Conservation (phyloP, 495 filamentous ascomycete species). For the Penicillium pulvis region DNA sequence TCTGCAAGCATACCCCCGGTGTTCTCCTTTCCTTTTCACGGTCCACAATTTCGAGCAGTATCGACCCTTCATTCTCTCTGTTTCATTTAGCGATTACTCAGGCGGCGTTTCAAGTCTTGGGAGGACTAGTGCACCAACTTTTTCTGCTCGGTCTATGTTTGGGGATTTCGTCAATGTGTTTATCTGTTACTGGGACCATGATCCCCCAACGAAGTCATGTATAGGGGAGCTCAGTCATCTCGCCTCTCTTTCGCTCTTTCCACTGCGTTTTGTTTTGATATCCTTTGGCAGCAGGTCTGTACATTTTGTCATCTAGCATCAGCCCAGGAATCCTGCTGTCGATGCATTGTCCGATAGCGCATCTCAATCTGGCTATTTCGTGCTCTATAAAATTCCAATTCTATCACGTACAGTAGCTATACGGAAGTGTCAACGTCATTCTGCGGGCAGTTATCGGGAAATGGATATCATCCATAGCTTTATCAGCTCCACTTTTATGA, state of each 20-base stretch:
- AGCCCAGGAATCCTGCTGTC: conserved; percentile 4
- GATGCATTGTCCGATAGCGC: conserved; percentile 10
- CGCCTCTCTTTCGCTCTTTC: conserved; percentile 12
- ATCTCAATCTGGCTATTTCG: conserved; percentile 3
- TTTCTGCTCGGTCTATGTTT: conserved; percentile 9
- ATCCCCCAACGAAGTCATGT: conserved; percentile 20
- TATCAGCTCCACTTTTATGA: conserved; percentile 11
- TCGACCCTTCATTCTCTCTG: conserved; percentile 2
- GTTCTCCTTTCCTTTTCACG: background rate
- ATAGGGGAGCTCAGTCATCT: conserved; percentile 10
- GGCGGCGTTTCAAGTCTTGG: conserved; percentile 28
- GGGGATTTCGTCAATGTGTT: conserved; percentile 1
- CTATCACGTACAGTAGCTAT: background rate
- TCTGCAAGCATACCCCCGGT: conserved; percentile 22
- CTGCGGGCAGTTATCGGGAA: conserved; percentile 1
- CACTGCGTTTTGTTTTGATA: conserved; percentile 12
- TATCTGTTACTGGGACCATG: conserved; percentile 2
- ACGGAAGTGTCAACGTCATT: conserved; percentile 6
- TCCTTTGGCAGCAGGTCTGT: conserved; percentile 23
- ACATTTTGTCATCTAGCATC: conserved; percentile 26
- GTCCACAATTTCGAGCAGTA: conserved; percentile 8
- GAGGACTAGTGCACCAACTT: conserved; percentile 12
- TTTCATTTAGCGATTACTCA: conserved; percentile 31
- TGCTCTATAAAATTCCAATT: background rate
- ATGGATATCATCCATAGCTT: background rate